Evolutionary conservation across 352 stramenopile genomes (phyloP).

Genomic region (Pythium plurisporium): DNA sequence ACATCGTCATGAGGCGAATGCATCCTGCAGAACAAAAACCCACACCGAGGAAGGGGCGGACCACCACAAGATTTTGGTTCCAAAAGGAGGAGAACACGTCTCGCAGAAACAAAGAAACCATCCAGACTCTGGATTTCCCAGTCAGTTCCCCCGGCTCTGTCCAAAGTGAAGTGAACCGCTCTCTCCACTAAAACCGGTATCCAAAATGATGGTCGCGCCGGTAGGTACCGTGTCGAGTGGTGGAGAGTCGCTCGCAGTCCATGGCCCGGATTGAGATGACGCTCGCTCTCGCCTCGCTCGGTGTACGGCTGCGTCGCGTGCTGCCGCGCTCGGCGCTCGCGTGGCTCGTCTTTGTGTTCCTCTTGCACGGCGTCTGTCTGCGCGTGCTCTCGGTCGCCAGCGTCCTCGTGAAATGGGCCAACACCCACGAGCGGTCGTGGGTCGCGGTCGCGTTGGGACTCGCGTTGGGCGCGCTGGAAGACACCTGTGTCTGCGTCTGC

Average conservation of each 20-base stretch:
- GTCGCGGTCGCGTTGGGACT: slow-evolving; percentile 30
- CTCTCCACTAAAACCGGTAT: slow-evolving; percentile 1
- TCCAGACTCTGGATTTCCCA: background rate
- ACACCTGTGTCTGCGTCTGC: slow-evolving; percentile 35
- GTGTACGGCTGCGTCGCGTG: background rate
- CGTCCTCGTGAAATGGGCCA: slow-evolving; percentile 49
- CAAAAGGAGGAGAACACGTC: background rate
- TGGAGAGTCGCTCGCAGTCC: background rate
- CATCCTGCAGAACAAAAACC: no score
- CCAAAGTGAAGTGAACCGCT: slow-evolving; percentile 10
- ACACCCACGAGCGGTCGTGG: slow-evolving; percentile 40
- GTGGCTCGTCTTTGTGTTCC: slow-evolving; percentile 14
- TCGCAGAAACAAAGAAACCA: slow-evolving; percentile 2
- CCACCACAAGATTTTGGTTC: no score
- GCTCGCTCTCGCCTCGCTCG: background rate
- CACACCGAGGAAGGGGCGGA: background rate
- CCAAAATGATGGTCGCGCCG: background rate
- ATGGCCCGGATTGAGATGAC: background rate
- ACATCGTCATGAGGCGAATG: no score
- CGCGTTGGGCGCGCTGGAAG: slow-evolving; percentile 38
- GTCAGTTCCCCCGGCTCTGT: slow-evolving; percentile 18
- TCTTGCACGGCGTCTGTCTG: slow-evolving; percentile 33
- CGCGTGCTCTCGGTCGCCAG: slow-evolving; percentile 24
- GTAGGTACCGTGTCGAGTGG: background rate
- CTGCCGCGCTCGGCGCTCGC: slow-evolving; percentile 7